Conservation (phyloP, 176 grass and related monocot genomes). For the Carex myosuroides region DNA sequence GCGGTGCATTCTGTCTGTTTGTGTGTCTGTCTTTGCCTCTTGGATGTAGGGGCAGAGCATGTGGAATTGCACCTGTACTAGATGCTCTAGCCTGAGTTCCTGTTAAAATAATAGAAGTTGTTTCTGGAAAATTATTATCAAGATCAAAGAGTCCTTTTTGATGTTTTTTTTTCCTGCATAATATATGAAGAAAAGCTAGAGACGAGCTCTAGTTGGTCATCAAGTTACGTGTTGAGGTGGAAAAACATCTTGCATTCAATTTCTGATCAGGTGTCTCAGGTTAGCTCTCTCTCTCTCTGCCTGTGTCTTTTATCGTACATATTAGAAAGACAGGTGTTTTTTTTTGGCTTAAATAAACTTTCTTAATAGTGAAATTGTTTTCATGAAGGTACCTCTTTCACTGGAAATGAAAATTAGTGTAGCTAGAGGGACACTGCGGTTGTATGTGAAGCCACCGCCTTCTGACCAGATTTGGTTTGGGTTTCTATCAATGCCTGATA, state of each 20-base stretch:
- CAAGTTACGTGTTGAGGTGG: conserved; percentile 64
- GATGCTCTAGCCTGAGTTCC: neutral
- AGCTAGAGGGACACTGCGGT: conserved; percentile 53
- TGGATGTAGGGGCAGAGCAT: neutral
- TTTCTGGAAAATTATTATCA: conserved; percentile 19
- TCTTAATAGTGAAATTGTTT: conserved; percentile 23
- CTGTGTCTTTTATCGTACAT: neutral
- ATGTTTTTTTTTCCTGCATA: conserved; percentile 19
- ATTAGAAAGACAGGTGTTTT: neutral
- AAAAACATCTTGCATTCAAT: conserved; percentile 84
- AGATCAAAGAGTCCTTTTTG: neutral
- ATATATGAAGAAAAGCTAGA: conserved; percentile 51
- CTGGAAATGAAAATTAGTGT: conserved; percentile 62
- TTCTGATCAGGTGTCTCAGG: conserved; percentile 97
- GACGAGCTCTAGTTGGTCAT: conserved; percentile 69
- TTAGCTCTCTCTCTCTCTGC: conserved; percentile 18
- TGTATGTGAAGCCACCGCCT: conserved; percentile 82
- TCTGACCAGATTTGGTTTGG: conserved; percentile 96
- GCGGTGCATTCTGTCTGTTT: neutral
- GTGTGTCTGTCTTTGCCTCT: neutral
- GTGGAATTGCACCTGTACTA: neutral
- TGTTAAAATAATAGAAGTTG: neutral
- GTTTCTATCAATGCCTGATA: conserved; percentile 70
- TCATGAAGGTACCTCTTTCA: conserved; percentile 70
- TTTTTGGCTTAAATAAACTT: neutral